A percentile compares a stretch with the other conserved stretches of the same genome.
phyloP scores from a whole-genome alignment of 148 eudicot genomes.

The Cornus suecica region DNA sequence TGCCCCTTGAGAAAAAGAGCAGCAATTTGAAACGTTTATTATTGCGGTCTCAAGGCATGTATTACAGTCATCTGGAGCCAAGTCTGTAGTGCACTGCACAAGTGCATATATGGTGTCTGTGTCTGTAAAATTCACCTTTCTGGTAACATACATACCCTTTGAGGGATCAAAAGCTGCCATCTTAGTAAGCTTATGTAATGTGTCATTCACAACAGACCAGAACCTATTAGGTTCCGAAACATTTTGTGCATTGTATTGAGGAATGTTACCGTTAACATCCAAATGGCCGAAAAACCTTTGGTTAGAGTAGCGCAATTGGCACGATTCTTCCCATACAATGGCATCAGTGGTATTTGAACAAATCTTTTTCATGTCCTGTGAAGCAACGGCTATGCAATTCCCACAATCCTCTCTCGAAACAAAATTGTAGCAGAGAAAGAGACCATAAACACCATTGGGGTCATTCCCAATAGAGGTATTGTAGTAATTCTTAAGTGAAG shows the following conservation, averaged over 20 bases:
- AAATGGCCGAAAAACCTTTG: slow-evolving; percentile 14
- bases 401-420: background rate
- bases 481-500: slow-evolving; percentile 8
- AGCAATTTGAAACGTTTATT: slow-evolving; percentile 14
- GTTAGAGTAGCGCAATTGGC: slow-evolving; percentile 12
- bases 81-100: slow-evolving; percentile 52
- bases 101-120: slow-evolving; percentile 19
- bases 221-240: slow-evolving; percentile 14
- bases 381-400: slow-evolving; percentile 12
- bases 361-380: background rate
- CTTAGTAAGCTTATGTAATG: background rate
- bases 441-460: slow-evolving; percentile 1
- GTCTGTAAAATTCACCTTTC: background rate
- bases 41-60: slow-evolving; percentile 29
- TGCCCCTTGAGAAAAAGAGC: slow-evolving; percentile 18
- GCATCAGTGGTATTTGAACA: slow-evolving; percentile 16
- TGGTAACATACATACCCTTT: slow-evolving; percentile 20
- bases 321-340: background rate
- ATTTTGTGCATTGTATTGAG: slow-evolving; percentile 4
- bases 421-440: slow-evolving; percentile 12
- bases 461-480: background rate
- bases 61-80: slow-evolving; percentile 33
- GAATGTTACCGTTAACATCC: background rate
- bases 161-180: slow-evolving; percentile 17
- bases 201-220: background rate